Conservation (phyloP, 1,139 yeast genomes). For the Lizanozyma gosingica region DNA sequence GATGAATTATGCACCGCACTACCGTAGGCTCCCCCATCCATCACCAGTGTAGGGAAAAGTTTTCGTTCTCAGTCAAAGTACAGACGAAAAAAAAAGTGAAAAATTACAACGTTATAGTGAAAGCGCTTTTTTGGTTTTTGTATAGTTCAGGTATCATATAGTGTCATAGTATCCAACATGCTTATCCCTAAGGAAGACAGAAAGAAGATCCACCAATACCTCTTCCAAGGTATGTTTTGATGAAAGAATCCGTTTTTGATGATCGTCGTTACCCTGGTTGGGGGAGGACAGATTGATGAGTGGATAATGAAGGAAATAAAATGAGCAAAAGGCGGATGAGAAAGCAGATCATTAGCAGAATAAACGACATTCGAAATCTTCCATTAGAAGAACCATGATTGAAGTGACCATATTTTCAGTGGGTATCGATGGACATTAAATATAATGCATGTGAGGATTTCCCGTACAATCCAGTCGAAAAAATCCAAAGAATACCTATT, state of each 20-base stretch:
- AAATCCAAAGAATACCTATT: no score
- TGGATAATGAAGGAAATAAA: neutral
- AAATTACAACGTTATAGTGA: neutral
- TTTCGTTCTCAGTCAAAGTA: neutral
- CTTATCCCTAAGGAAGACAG: conserved; percentile 99
- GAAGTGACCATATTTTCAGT: no score
- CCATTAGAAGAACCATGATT: no score
- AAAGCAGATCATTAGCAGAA: no score
- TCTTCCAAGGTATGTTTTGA: conserved; percentile 83
- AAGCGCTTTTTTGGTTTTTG: neutral
- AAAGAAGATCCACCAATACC: conserved; percentile 98
- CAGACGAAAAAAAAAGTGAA: neutral
- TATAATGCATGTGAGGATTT: no score
- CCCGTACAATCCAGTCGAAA: no score
- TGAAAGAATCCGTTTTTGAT: conserved; percentile 2
- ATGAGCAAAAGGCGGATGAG: no score
- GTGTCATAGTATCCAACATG: conserved; percentile 44
- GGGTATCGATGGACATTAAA: no score
- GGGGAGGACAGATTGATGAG: neutral
- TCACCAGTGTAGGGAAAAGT: neutral
- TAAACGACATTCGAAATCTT: no score
- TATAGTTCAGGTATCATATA: neutral
- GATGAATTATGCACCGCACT: no score
- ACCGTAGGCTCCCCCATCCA: neutral
- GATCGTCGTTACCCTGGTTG: no score